Percentiles rank a stretch among this genome's conserved stretches.
These are phyloP conservation scores for Persicaria tinctoria DNA, from an alignment of 148 eudicot species.

Conservation along the genomic window DNA sequence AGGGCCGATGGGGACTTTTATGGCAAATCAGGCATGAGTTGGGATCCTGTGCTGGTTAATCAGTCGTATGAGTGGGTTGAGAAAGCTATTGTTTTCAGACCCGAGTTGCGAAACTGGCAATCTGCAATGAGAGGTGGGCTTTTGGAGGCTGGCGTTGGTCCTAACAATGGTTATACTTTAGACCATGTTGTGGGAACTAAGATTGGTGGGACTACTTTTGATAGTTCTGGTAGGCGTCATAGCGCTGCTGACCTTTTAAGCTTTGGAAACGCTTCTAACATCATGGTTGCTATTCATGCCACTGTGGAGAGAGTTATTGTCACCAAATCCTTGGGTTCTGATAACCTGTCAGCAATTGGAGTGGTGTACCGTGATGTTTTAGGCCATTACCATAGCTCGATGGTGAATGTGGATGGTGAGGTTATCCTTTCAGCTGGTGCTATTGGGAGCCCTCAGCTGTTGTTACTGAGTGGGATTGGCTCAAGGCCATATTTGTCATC, in stretches of 20 bases:
- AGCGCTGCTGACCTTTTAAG: conserved; percentile 78
- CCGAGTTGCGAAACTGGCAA: conserved; percentile 70
- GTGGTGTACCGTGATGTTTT: conserved; percentile 58
- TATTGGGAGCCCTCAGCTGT: conserved; percentile 77
- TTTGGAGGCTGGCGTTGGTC: conserved; percentile 68
- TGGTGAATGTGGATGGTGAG: conserved; percentile 63
- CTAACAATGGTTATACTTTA: conserved; percentile 62
- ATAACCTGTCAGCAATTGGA: conserved; percentile 51
- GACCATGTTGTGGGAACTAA: conserved; percentile 75
- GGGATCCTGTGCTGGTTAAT: conserved; percentile 55
- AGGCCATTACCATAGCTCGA: conserved; percentile 64
- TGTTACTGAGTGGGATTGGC: conserved; percentile 83
- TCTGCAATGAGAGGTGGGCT: conserved; percentile 65
- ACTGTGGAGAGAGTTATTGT: conserved; percentile 63
- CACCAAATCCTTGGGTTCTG: conserved; percentile 26
- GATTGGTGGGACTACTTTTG: conserved; percentile 84
- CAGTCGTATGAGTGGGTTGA: conserved; percentile 85
- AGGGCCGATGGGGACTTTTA: conserved; percentile 70
- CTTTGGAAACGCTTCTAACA: conserved; percentile 45
- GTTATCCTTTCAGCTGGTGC: conserved; percentile 82
- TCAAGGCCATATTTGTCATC: conserved; percentile 79
- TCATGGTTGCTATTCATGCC: conserved; percentile 62
- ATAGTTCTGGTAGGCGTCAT: conserved; percentile 56
- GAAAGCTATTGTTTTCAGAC: conserved; percentile 67
- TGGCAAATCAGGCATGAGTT: conserved; percentile 36